Conservation (phyloP, 2,329 filamentous ascomycete species). For the Fusarium equiseti region DNA sequence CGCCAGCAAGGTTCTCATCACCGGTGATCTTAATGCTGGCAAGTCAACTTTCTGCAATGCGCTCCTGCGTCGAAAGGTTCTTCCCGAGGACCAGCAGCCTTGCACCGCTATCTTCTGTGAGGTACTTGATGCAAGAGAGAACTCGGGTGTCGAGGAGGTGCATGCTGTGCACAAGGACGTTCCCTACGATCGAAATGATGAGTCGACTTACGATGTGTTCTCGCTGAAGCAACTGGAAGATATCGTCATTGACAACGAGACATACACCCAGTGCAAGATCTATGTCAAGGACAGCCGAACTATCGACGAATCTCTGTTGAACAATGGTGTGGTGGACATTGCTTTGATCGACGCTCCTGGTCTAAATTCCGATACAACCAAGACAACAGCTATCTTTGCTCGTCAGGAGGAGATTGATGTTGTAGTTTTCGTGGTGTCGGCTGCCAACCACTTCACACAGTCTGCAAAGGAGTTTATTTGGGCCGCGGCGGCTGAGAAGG, state of each 20-base stretch:
- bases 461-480: conserved; percentile 98
- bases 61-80: conserved; percentile 88
- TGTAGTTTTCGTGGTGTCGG: conserved; percentile 97
- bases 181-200: conserved; percentile 87
- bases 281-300: conserved; percentile 91
- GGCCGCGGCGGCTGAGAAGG: conserved; percentile 95
- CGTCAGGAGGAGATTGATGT: conserved; percentile 99
- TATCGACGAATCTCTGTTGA: conserved; percentile 92
- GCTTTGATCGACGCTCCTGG: conserved; percentile 96
- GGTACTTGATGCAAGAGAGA: conserved; percentile 91
- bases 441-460: conserved; percentile 96
- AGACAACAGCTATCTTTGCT: conserved; percentile 97
- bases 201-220: conserved; percentile 93
- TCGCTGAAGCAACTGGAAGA: conserved; percentile 82
- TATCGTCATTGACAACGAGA: conserved; percentile 88
- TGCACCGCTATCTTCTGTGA: conserved; percentile 99
- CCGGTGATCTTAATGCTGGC: conserved; percentile 94
- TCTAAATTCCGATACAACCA: conserved; percentile 93
- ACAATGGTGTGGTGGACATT: conserved; percentile 98
- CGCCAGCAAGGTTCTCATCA: conserved; percentile 95
- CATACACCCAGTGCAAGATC: conserved; percentile 95
- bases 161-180: conserved; percentile 89
- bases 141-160: conserved; percentile 91
- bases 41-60: conserved; percentile 99
- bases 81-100: conserved; percentile 97